Percentiles rank a stretch among this genome's conserved stretches.
phyloP scores from a whole-genome alignment of 768 basidiomycete species.

The Jaapia argillacea region DNA sequence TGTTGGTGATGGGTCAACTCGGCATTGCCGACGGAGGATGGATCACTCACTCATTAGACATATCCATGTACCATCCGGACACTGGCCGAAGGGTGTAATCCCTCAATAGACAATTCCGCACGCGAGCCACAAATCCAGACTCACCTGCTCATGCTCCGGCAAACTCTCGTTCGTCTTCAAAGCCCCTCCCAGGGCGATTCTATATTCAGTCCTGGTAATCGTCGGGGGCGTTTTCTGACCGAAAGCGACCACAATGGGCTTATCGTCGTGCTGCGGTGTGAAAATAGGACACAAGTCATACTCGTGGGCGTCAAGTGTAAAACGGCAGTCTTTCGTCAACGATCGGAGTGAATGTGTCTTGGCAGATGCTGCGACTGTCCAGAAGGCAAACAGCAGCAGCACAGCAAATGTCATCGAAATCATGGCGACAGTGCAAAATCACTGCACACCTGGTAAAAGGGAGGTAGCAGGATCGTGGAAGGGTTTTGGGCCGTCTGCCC shows the following conservation, averaged over 20 bases:
- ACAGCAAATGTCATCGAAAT: too few relatives aligned
- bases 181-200: conserved; percentile 15
- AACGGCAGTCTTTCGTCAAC: conserved; percentile 15
- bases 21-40: neutral
- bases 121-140: conserved; percentile 4
- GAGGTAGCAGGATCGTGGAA: too few relatives aligned
- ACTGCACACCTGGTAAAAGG: too few relatives aligned
- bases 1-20: neutral
- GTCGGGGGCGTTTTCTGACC: conserved; percentile 17
- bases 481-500: too few relatives aligned
- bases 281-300: conserved; percentile 22
- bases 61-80: conserved; percentile 21
- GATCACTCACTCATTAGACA: conserved; percentile 16
- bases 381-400: too few relatives aligned
- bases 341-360: conserved; percentile 1
- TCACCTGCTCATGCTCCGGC: conserved; percentile 20
- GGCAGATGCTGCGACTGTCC: neutral
- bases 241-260: conserved; percentile 9
- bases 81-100: conserved; percentile 14
- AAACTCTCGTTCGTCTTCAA: conserved; percentile 12
- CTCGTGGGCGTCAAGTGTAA: conserved; percentile 11
- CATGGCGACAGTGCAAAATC: too few relatives aligned
- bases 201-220: conserved; percentile 18
- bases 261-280: conserved; percentile 9
- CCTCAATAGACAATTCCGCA: neutral